Percentiles rank a stretch among this genome's conserved stretches.
Evolutionary conservation across 495 filamentous ascomycete genomes (phyloP).

Genomic region (Penicillium bialowiezense): DNA sequence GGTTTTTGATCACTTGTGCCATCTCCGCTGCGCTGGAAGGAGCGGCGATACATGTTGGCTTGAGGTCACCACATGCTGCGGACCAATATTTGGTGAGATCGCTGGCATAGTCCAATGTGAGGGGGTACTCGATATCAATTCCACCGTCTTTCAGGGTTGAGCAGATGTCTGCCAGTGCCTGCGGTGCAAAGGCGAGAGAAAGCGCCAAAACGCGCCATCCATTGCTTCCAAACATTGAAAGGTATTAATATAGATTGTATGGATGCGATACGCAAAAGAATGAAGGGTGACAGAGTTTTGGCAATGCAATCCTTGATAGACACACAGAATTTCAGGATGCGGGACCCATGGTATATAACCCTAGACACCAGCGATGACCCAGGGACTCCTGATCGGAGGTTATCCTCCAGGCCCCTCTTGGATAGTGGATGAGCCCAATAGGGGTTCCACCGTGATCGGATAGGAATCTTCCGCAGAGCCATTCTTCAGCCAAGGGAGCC

Average conservation of each 20-base stretch:
- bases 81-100: constrained; percentile 41
- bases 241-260: background rate
- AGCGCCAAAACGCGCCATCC: constrained; percentile 22
- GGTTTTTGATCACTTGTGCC: constrained; percentile 34
- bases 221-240: constrained; percentile 16
- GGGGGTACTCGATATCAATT: constrained; percentile 27
- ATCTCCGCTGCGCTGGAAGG: constrained; percentile 37
- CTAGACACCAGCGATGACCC: background rate
- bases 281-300: background rate
- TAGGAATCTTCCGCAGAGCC: background rate
- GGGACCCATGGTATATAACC: constrained; percentile 3
- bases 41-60: constrained; percentile 39
- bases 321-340: background rate
- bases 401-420: constrained; percentile 9
- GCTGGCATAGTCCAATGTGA: constrained; percentile 24
- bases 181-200: constrained; percentile 17
- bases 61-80: constrained; percentile 36
- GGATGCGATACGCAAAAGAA: background rate
- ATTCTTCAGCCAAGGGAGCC: background rate
- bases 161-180: constrained; percentile 35
- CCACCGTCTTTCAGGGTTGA: constrained; percentile 27
- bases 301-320: background rate
- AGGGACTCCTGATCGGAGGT: background rate
- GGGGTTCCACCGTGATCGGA: background rate
- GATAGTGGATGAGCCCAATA: constrained; percentile 5